Base-by-base conservation (phyloP, 768 basidiomycete species). In the Macrocybe gigantea region DNA sequence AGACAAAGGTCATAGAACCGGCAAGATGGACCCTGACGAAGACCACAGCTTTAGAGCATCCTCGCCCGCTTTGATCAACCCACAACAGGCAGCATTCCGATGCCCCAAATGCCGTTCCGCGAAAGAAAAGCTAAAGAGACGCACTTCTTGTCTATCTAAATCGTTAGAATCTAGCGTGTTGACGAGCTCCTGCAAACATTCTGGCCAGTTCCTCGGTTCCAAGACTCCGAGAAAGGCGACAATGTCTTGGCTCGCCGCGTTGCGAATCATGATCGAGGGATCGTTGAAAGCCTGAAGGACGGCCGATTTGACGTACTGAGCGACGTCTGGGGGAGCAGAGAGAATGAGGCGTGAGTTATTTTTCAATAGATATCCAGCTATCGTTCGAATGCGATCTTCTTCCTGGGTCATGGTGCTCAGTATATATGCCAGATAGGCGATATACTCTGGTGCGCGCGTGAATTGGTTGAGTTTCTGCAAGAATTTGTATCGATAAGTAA, bases 291-390 rank as follows among this genome's bases (percentile, higher is more conserved):
- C 88, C 53, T 80, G 75, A 5, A 93, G 80, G 31, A 92, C 80
- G 40, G 85, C 79, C 31, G 69, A 70, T 67, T 93, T 89, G 54
- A 88, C 81, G 60, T 83, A 89, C 42, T 79, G 72, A 31, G 78
- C 73, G 14, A 93, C 85, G 41, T 83, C 79, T 12, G 75, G 72
- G 15, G 82, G 70, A 6, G 82, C 78, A 41, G 73, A 75, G 46
- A 93, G 73, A 62, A 93, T 83, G 54, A 87, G 77, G 49, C 83
- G 78, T 38, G 90, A 80, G 59, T 93, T 93, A 68, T 99, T 98
- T 82, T 99, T 99, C 67, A 99, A 82, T 15, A 97, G 75, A 59
- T 97, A 90, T 38, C 95, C 95, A 22, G 95, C 94, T 70, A 97
- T 94, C 50, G 91, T 89, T 45, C 95, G 83, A 64, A 95, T 92